Evolutionary conservation across 176 grass and related monocot genomes (phyloP).

Genomic region (Lolium rigidum): DNA sequence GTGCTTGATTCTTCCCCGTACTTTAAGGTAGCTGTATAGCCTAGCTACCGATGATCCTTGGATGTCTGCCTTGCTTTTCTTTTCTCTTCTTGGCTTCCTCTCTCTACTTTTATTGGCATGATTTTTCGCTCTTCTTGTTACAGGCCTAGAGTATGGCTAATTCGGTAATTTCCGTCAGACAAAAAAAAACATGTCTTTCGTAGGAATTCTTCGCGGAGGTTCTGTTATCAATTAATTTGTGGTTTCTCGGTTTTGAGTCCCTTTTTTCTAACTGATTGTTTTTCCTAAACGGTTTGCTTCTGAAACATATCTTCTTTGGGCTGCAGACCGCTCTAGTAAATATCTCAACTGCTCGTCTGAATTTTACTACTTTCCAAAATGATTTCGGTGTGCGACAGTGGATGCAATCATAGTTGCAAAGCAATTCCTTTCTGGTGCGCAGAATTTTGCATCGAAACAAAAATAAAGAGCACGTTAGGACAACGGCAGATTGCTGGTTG

Average conservation of each 20-base stretch:
- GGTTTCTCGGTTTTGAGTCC: background rate
- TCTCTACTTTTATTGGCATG: background rate
- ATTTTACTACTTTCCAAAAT: no score
- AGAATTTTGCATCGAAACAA: no score
- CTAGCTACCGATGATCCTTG: background rate
- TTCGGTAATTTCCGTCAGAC: background rate
- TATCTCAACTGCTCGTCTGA: no score
- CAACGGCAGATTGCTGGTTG: no score
- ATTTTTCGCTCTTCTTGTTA: background rate
- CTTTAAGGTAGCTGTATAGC: constrained; percentile 4
- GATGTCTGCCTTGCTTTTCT: constrained; percentile 14
- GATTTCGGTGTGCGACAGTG: no score
- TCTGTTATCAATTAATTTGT: background rate
- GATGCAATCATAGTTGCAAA: no score
- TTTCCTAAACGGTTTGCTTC: no score
- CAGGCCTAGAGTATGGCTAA: background rate
- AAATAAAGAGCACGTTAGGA: no score
- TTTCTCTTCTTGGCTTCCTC: background rate
- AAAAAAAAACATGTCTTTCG: background rate
- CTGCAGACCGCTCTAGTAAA: no score
- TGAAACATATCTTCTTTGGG: no score
- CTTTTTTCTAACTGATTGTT: background rate
- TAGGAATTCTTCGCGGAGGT: background rate
- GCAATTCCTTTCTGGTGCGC: no score
- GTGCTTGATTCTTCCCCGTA: background rate